Conservation (phyloP, 1,284 basidiomycete genomes). For the Cerrena zonata region DNA sequence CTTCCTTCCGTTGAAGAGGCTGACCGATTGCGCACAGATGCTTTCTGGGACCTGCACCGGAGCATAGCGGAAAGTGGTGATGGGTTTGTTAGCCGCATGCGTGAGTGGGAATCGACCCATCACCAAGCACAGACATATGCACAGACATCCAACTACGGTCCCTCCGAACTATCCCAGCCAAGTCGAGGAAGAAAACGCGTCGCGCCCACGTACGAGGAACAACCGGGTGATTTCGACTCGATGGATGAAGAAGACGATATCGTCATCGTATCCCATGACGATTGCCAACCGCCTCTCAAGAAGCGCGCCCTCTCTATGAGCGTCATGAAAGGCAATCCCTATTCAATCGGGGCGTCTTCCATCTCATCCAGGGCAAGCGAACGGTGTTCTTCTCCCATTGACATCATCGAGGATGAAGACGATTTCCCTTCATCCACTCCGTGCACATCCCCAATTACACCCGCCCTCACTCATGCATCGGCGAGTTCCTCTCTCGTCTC, state of each 20-base stretch:
- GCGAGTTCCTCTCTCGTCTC: slow-evolving; percentile 36
- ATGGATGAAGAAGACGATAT: slow-evolving; percentile 49
- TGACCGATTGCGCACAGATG: slow-evolving; percentile 47
- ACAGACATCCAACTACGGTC: background rate
- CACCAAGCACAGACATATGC: background rate
- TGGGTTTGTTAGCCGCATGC: slow-evolving; percentile 65
- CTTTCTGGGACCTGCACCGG: slow-evolving; percentile 58
- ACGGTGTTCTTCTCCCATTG: slow-evolving; percentile 28
- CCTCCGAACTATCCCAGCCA: background rate
- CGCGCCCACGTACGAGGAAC: background rate
- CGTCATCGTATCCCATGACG: slow-evolving; percentile 44
- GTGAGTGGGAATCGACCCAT: slow-evolving; percentile 50
- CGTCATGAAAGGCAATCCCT: slow-evolving; percentile 32
- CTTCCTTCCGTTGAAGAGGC: slow-evolving; percentile 32
- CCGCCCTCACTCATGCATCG: slow-evolving; percentile 26
- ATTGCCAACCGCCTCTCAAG: slow-evolving; percentile 25
- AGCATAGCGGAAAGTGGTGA: slow-evolving; percentile 59
- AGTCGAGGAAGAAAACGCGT: slow-evolving; percentile 5
- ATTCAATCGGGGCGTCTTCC: slow-evolving; percentile 13
- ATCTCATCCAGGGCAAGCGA: slow-evolving; percentile 17
- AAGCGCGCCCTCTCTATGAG: slow-evolving; percentile 41
- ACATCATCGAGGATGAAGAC: slow-evolving; percentile 23
- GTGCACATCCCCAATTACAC: slow-evolving; percentile 14
- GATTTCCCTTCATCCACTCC: slow-evolving; percentile 17
- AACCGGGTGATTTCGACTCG: slow-evolving; percentile 1